These are phyloP conservation scores for Jaenimonas drosophilae DNA, from an alignment of 208 protist genomes.

Conservation along the genomic window DNA sequence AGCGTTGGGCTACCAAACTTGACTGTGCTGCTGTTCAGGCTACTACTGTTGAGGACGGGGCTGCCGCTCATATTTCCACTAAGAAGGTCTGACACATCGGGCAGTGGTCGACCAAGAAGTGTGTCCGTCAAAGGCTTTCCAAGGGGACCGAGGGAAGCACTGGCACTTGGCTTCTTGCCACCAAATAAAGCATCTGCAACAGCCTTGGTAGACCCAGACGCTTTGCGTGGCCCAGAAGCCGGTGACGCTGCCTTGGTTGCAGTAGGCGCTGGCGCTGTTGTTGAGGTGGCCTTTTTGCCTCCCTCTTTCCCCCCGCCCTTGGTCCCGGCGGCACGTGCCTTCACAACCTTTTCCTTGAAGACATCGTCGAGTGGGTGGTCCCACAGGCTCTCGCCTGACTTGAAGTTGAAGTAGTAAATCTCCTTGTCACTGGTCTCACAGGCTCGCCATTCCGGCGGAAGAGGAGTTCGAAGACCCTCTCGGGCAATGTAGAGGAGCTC, in stretches of 20 bases:
- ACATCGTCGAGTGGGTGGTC: conserved; percentile 91
- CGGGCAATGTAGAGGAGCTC: conserved; percentile 87
- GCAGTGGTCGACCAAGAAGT: not conserved
- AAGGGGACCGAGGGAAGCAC: conserved; percentile 2
- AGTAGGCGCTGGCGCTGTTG: not conserved
- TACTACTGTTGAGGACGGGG: not conserved
- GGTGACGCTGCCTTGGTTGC: not conserved
- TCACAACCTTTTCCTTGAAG: conserved; percentile 61
- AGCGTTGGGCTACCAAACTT: not conserved
- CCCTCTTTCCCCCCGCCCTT: conserved; percentile 1
- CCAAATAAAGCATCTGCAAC: conserved; percentile 23
- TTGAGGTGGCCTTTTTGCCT: not conserved
- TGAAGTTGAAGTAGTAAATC: conserved; percentile 95
- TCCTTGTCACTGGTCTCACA: conserved; percentile 82
- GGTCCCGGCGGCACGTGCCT: conserved; percentile 29
- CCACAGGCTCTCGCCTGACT: conserved; percentile 86
- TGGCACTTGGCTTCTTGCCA: conserved; percentile 1
- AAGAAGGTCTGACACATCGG: conserved; percentile 11
- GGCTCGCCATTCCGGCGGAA: conserved; percentile 87
- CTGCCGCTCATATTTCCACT: not conserved
- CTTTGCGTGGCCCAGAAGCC: not conserved
- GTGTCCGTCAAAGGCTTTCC: not conserved
- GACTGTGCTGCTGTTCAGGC: not conserved
- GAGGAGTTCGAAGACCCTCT: conserved; percentile 86
- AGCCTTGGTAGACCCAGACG: conserved; percentile 20